These are phyloP conservation scores for Arachis stenosperma DNA, from an alignment of 306 rosid genomes.

Conservation along the genomic window DNA sequence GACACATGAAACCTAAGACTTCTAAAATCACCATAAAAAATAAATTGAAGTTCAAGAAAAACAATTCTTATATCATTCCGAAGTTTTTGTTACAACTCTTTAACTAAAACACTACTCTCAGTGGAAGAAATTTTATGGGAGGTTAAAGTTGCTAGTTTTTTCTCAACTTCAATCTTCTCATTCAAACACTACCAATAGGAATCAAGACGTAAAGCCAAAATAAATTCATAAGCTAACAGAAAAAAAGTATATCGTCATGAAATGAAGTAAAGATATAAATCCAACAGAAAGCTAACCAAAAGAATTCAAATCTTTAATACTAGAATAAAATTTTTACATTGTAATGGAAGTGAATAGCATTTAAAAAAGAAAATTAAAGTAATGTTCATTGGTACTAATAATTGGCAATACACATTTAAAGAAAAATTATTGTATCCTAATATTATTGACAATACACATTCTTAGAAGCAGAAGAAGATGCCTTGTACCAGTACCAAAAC, in stretches of 20 bases:
- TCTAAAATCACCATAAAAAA: constrained; percentile 25
- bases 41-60: constrained; percentile 1
- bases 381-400: too few relatives aligned
- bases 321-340: constrained; percentile 30
- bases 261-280: constrained; percentile 28
- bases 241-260: constrained; percentile 12
- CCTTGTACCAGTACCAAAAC: too few relatives aligned
- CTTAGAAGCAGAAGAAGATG: too few relatives aligned
- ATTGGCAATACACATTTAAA: too few relatives aligned
- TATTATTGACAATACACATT: too few relatives aligned
- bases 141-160: constrained; percentile 62
- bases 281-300: constrained; percentile 24
- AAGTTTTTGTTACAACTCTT: constrained; percentile 87
- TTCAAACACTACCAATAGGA: constrained; percentile 67
- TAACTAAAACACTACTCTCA: constrained; percentile 57
- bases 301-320: constrained; percentile 29
- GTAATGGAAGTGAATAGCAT: neutral
- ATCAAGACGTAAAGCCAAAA: constrained; percentile 20
- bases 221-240: constrained; percentile 15
- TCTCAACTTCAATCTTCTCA: constrained; percentile 79
- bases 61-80: constrained; percentile 68
- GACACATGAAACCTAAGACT: constrained; percentile 27
- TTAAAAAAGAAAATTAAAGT: too few relatives aligned
- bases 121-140: constrained; percentile 61
- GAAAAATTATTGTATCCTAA: neutral